Base-by-base conservation (phyloP, 2,329 filamentous ascomycete genomes). In the Alternaria tenuissima region DNA sequence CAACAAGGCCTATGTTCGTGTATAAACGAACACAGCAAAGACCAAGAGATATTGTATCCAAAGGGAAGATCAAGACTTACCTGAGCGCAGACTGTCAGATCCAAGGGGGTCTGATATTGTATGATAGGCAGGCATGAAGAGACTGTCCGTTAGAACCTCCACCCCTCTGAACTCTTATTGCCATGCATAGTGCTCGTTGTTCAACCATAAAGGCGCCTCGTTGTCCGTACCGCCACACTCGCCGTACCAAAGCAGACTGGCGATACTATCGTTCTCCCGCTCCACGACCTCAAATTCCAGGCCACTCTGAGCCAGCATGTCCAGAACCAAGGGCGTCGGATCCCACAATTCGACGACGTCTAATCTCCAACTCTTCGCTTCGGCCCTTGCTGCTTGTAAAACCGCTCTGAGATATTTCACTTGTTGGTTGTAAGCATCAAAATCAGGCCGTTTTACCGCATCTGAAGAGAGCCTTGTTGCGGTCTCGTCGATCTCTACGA, bases 291-390 rank as follows among this genome's bases (percentile, higher is more conserved):
- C 30, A 16, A 6, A 26, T 1, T 46, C 4, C 0, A 55, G 16
- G 0, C 42, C 41, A 18, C 16, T 47, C 11, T 20, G 30, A 9
- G 14, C 6, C 3, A 70, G 11, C 32, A 68, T 55, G 55, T 64
- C 30, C 32, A 59, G 52, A 7, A 76, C 72, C 66, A 71, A 75
- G 76, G 85, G 81, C 7, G 84, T 84, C 0, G 93, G 92, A 74
- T 95, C 96, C 93, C 93, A 97, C 51, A 95, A 81, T 72, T 92
- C 84, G 7, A 96, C 85, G 38, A 85, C 83, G 36, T 83, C 81
- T 77, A 91, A 87, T 24, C 85, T 80, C 89, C 91, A 95, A 53
- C 85, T 81, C 1, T 80, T 77, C 2, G 93, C 93, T 77, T 94
- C 88, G 4, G 78, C 78, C 69, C 89, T 87, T 3, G 92, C 93